These are phyloP conservation scores for Gillenia trifoliata DNA, from an alignment of 306 rosid species.

Conservation along the genomic window DNA sequence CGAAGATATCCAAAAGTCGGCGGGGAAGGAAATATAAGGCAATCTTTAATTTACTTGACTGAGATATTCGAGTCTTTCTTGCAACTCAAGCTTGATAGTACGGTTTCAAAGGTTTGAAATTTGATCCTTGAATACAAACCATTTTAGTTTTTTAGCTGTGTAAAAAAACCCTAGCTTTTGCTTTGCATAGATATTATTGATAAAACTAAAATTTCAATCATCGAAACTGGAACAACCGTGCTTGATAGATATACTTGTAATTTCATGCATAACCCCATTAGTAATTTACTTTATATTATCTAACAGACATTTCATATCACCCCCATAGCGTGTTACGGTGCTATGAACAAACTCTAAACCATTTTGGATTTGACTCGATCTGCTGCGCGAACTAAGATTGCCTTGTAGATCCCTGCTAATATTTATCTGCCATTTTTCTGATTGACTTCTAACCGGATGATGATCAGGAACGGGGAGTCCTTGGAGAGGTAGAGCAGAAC, in stretches of 20 bases:
- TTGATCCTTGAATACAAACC: too few relatives aligned
- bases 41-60: not conserved
- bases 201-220: too few relatives aligned
- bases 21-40: not conserved
- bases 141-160: too few relatives aligned
- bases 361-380: not conserved
- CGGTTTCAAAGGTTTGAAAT: too few relatives aligned
- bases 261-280: too few relatives aligned
- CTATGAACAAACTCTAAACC: not conserved
- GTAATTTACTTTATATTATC: too few relatives aligned
- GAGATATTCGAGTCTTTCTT: not conserved
- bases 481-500: constrained; percentile 44
- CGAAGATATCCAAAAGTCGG: not conserved
- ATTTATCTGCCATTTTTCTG: not conserved
- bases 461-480: constrained; percentile 58
- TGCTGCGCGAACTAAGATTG: not conserved
- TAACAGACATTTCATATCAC: too few relatives aligned
- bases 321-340: not conserved
- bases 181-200: too few relatives aligned
- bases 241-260: too few relatives aligned
- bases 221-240: too few relatives aligned
- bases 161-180: too few relatives aligned
- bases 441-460: not conserved
- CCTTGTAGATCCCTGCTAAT: not conserved
- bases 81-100: not conserved